These are phyloP conservation scores for Sclerotiophoma versabilis DNA, from an alignment of 2,329 filamentous ascomycete species.

Conservation along the genomic window DNA sequence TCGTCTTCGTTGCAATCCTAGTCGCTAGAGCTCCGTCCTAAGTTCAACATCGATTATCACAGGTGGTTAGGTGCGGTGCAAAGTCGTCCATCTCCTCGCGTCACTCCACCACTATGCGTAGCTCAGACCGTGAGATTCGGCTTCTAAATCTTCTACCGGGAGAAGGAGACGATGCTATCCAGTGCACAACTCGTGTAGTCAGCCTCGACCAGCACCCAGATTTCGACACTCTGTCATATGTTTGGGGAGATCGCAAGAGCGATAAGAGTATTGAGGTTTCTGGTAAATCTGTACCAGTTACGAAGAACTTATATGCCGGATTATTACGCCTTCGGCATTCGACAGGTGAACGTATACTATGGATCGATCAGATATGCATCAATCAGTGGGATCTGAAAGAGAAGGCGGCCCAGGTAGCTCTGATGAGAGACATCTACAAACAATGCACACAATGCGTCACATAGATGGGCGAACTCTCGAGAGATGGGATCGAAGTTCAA, in stretches of 20 bases:
- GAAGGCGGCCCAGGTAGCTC: conserved; percentile 29
- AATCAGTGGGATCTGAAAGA: conserved; percentile 34
- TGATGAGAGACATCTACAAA: conserved; percentile 40
- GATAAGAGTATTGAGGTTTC: conserved; percentile 18
- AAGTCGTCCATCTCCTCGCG: not conserved
- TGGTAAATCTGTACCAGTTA: conserved; percentile 11
- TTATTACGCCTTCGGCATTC: conserved; percentile 24
- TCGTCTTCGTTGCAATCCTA: not conserved
- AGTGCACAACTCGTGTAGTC: conserved; percentile 12
- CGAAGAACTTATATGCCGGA: conserved; percentile 24
- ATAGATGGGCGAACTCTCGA: conserved; percentile 32
- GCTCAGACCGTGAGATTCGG: conserved; percentile 15
- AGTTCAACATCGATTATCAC: not conserved
- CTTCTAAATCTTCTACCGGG: conserved; percentile 20
- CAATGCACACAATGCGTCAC: conserved; percentile 26
- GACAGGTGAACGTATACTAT: conserved; percentile 14
- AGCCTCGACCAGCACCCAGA: conserved; percentile 4
- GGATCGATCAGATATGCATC: conserved; percentile 43
- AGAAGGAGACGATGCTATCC: not conserved
- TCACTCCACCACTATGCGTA: not conserved
- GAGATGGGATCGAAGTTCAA: not conserved
- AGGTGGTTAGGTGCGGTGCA: not conserved
- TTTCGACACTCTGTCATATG: conserved; percentile 32
- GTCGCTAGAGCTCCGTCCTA: not conserved
- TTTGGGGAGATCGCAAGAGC: conserved; percentile 24